Base-by-base conservation (phyloP, 2,329 filamentous ascomycete species). In the Microdochium paspali region DNA sequence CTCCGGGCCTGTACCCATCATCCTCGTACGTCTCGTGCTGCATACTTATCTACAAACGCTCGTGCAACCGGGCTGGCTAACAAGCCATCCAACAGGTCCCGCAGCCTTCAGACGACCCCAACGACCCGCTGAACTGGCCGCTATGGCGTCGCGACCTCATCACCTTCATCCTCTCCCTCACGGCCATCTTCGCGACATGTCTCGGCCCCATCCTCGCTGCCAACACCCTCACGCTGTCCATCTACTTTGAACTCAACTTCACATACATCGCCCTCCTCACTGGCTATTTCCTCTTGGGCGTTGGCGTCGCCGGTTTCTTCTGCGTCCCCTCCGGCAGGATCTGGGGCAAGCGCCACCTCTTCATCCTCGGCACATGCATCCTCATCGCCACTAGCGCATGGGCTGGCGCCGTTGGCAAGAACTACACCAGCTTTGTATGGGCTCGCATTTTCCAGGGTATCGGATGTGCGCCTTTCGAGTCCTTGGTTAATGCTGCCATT, bases 301-400 rank as follows among this genome's bases (percentile, higher is more conserved):
- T 89, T 2, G 90, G 88, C 10, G 71, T 89, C 13, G 85, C 85
- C 1, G 90, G 87, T 45, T 80, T 93, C 63, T 74, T 96, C 53
- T 90, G 90, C 65, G 90, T 96, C 2, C 87, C 91, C 0, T 87
- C 85, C 1, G 89, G 87, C 20, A 80, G 90, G 49, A 84, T 96
- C 53, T 96, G 88, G 87, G 91, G 91, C 32, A 96, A 95, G 66
- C 78, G 90, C 35, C 91, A 96, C 69, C 69, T 90, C 15, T 96
- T 95, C 63, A 67, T 96, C 24, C 57, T 94, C 2, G 90, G 89
- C 7, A 82, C 84, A 43, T 53, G 87, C 44, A 74, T 95, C 49
- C 74, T 95, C 56, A 76, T 94, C 39, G 71, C 77, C 40, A 85
- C 84, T 49, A 87, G 82, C 54, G 79, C 77, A 6, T 96, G 90